These are phyloP conservation scores for Elsinoe perseae DNA, from an alignment of 2,329 filamentous ascomycete genomes.

Conservation along the genomic window DNA sequence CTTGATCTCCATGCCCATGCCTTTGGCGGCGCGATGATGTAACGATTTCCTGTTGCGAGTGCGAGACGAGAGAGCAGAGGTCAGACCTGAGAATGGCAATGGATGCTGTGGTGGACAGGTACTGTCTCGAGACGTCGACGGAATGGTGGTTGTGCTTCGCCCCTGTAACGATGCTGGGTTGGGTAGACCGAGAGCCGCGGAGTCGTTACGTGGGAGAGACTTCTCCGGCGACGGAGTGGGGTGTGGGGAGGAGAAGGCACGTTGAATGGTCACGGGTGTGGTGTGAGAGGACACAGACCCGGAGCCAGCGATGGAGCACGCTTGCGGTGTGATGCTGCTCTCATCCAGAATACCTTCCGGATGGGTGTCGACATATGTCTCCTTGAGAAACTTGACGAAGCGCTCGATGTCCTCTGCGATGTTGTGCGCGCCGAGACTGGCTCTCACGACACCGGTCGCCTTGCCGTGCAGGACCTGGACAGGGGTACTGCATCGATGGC, in stretches of 20 bases:
- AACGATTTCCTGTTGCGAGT: not conserved
- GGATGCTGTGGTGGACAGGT: not conserved
- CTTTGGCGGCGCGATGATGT: not conserved
- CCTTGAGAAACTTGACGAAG: slow-evolving; percentile 47
- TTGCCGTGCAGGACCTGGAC: slow-evolving; percentile 76
- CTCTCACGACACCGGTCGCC: slow-evolving; percentile 77
- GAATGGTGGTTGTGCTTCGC: not conserved
- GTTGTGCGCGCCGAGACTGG: slow-evolving; percentile 87
- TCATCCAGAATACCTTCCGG: not conserved
- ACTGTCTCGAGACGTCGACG: too few species aligned
- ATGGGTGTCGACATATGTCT: slow-evolving; percentile 27
- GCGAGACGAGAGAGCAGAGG: not conserved
- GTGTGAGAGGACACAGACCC: not conserved
- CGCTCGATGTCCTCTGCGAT: slow-evolving; percentile 62
- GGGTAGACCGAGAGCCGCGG: not conserved
- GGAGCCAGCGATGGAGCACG: not conserved
- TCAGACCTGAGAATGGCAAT: not conserved
- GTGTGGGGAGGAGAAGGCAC: not conserved
- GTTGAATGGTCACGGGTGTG: not conserved
- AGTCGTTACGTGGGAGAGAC: not conserved
- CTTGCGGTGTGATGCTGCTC: not conserved
- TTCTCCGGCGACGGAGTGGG: not conserved
- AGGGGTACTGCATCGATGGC: slow-evolving; percentile 75
- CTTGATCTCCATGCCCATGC: slow-evolving; percentile 7
- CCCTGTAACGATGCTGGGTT: not conserved